Evolutionary conservation across 1,284 basidiomycete genomes (phyloP).

Genomic region (Stygiomarasmius scandens): DNA sequence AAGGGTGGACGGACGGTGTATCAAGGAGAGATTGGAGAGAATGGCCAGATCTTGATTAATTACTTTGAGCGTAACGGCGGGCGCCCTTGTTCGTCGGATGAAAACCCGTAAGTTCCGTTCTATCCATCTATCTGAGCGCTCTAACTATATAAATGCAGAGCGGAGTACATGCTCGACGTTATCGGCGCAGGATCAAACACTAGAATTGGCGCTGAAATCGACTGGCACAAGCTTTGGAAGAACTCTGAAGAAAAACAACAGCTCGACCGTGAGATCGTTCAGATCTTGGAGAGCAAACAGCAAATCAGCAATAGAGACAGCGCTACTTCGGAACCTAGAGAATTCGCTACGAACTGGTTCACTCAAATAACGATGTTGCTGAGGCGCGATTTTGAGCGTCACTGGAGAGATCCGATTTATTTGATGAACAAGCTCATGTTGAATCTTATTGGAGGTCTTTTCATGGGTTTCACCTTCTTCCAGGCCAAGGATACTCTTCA

Average conservation of each 20-base stretch:
- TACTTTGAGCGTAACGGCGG: constrained; percentile 61
- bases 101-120: constrained; percentile 26
- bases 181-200: constrained; percentile 23
- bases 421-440: constrained; percentile 66
- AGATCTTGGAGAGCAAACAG: constrained; percentile 42
- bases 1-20: constrained; percentile 62
- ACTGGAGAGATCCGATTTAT: constrained; percentile 70
- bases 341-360: constrained; percentile 52
- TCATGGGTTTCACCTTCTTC: constrained; percentile 74
- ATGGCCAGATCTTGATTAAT: constrained; percentile 45
- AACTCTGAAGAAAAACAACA: constrained; percentile 33
- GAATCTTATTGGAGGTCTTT: constrained; percentile 53
- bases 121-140: too few species aligned
- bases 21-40: constrained; percentile 60
- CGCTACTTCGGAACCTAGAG: constrained; percentile 29
- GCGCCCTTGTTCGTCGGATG: constrained; percentile 26
- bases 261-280: constrained; percentile 32
- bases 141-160: constrained; percentile 12
- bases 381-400: constrained; percentile 53
- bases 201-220: constrained; percentile 18
- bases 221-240: constrained; percentile 40
- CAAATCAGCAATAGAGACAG: constrained; percentile 19
- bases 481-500: constrained; percentile 60
- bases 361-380: constrained; percentile 51
- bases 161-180: constrained; percentile 27